Percentiles rank a stretch among this genome's conserved stretches.
phyloP scores from a whole-genome alignment of 164 flowering plant species.

The Cinnamomum micranthum region DNA sequence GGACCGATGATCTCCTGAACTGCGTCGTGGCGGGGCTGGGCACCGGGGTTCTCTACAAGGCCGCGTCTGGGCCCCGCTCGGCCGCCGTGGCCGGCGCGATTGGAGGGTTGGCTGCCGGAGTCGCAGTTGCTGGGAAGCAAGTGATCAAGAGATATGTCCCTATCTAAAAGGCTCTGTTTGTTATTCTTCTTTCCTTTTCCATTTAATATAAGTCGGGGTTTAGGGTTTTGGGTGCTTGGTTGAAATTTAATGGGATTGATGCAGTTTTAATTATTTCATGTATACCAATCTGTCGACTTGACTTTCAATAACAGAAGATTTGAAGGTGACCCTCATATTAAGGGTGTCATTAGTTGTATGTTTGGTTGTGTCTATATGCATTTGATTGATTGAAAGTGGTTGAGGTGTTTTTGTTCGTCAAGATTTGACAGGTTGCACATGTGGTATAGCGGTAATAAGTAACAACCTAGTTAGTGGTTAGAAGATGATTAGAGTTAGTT shows the following conservation, averaged over 20 bases:
- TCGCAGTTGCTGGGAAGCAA: slow-evolving; percentile 63
- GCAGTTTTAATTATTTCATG: neutral
- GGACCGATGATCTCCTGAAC: slow-evolving; percentile 50
- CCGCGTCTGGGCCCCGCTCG: slow-evolving; percentile 61
- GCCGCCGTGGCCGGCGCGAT: slow-evolving; percentile 80
- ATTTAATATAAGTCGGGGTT: neutral
- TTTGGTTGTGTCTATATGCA: too few relatives aligned
- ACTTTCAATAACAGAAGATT: neutral
- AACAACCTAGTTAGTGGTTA: too few relatives aligned
- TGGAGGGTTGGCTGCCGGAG: slow-evolving; percentile 64
- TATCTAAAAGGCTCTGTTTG: slow-evolving; percentile 13
- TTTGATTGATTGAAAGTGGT: too few relatives aligned
- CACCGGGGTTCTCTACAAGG: slow-evolving; percentile 69
- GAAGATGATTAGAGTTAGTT: too few relatives aligned
- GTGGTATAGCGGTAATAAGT: too few relatives aligned
- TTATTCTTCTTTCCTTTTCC: neutral
- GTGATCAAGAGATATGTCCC: slow-evolving; percentile 66
- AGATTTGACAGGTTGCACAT: too few relatives aligned
- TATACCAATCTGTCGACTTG: slow-evolving; percentile 14
- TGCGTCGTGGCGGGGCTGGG: slow-evolving; percentile 75
- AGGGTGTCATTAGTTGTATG: neutral
- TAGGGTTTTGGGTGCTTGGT: neutral
- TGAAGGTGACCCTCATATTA: neutral
- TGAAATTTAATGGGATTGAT: slow-evolving; percentile 3
- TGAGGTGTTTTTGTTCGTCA: too few relatives aligned